Percentiles rank a stretch among this genome's conserved stretches.
Evolutionary conservation across 2,329 filamentous ascomycete species (phyloP).

Genomic region (Curvularia sp.): DNA sequence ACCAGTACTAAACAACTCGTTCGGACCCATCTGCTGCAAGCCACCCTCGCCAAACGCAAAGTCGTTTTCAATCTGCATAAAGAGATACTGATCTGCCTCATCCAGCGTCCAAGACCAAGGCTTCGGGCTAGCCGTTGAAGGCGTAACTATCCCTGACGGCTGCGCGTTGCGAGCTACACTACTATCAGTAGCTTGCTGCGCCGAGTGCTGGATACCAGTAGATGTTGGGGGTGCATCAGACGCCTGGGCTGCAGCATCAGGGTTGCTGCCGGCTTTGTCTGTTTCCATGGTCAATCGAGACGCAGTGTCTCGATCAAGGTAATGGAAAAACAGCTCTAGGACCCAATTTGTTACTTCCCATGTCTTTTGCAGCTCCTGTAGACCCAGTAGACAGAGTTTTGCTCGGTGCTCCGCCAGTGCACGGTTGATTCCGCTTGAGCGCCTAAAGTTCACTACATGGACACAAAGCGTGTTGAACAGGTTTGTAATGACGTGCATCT

Average conservation of each 20-base stretch:
- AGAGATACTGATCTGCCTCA: conserved; percentile 41
- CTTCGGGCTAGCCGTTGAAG: conserved; percentile 20
- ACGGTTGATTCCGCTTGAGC: conserved; percentile 47
- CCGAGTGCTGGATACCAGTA: conserved; percentile 14
- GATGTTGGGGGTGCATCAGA: conserved; percentile 8
- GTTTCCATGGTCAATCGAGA: conserved; percentile 45
- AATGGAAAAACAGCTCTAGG: conserved; percentile 58
- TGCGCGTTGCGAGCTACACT: neutral
- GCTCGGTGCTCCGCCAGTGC: conserved; percentile 59
- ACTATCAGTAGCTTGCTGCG: conserved; percentile 11
- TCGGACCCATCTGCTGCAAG: conserved; percentile 31
- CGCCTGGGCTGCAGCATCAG: conserved; percentile 15
- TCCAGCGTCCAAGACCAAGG: conserved; percentile 41
- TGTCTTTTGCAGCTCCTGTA: conserved; percentile 58
- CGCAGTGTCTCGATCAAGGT: conserved; percentile 56
- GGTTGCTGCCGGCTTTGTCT: conserved; percentile 31
- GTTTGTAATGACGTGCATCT: conserved; percentile 58
- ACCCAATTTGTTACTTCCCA: conserved; percentile 61
- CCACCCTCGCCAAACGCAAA: conserved; percentile 41
- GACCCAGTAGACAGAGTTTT: conserved; percentile 56
- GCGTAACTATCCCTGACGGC: conserved; percentile 11
- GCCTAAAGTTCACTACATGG: conserved; percentile 55
- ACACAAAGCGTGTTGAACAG: conserved; percentile 59
- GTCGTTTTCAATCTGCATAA: conserved; percentile 42
- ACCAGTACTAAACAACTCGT: conserved; percentile 21